Evolutionary conservation across 202 grass and related monocot species (phyloP), one percentile per base, ranked within the genome.

Genomic region (Panicum virgatum): DNA sequence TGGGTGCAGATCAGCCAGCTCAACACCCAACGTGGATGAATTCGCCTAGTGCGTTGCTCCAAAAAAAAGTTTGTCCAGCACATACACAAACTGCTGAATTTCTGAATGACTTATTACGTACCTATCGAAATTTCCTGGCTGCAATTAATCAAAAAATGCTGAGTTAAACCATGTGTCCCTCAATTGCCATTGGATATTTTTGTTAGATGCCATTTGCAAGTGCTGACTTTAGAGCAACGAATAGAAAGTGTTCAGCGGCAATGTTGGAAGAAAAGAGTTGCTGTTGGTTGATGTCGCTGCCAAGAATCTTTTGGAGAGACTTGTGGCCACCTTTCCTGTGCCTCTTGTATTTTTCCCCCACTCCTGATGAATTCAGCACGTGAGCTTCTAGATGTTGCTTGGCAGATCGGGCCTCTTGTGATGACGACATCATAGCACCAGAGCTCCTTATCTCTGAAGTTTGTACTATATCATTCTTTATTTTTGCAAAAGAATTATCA

Each of bases 321-420:
- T 72, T 73, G 64, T 32, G 80, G 59, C 23, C 66, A 82, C 87
- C 65, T 67, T 47, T 73, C 62, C 14, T 42, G 9, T 26, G 27
- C 46, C 13, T 65, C 10, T 26, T 20, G 26, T 64, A 16, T 3
- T 19, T 38, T 71, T 20, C 11, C 30, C 5, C 25, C 20, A n/a
- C 74, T 62, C 54, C 22, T 16, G 52, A 57, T 37, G 12, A 85
- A 74, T 90, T 87, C 61, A 70, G 69, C 88, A 86, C 84, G 84
- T 90, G 88, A 80, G 44, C 62, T 80, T 90, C 70, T 90, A 72
- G 80, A 84, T 2, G 80, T 80, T 83, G 75, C 75, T 83, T 90
- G 45, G 2, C 53, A 30, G 61, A 69, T 27, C 2, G 8, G 52
- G 44, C 36, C 67, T 90, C 79, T 40, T 62, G 20, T 39, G 50